Percentiles rank a stretch among this genome's conserved stretches.
phyloP scores from a whole-genome alignment of 257 asterid genomes.

The Solanum boliviense region DNA sequence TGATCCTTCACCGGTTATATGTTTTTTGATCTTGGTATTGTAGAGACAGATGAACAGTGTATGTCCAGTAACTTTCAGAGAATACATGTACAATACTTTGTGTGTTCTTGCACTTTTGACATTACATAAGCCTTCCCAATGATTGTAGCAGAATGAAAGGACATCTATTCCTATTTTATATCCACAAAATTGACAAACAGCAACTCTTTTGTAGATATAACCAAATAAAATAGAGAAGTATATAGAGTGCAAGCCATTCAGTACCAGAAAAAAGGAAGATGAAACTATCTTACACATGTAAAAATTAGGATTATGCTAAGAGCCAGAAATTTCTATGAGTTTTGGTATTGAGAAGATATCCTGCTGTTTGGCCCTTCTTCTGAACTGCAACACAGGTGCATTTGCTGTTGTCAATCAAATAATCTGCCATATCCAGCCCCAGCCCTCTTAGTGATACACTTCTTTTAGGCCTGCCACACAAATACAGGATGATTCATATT shows the following conservation, averaged over 20 bases:
- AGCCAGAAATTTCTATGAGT: constrained; percentile 72
- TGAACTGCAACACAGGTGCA: constrained; percentile 76
- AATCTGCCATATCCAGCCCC: constrained; percentile 60
- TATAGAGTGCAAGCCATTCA: not conserved
- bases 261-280: not conserved
- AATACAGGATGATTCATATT: not conserved
- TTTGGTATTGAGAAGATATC: constrained; percentile 65
- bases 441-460: constrained; percentile 44
- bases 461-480: constrained; percentile 23
- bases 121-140: not conserved
- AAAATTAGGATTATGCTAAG: constrained; percentile 30
- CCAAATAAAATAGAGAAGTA: not conserved
- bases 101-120: not conserved
- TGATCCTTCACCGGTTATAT: not conserved
- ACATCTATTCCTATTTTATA: not conserved
- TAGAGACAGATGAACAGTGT: not conserved
- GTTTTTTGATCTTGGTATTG: not conserved
- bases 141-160: not conserved
- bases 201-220: not conserved
- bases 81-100: not conserved
- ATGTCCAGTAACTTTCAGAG: not conserved
- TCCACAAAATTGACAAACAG: not conserved
- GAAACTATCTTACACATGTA: not conserved
- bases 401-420: constrained; percentile 59
- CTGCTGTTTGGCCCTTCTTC: constrained; percentile 61